These are phyloP conservation scores for Pisolithus albus DNA, from an alignment of 768 basidiomycete species.

Conservation along the genomic window DNA sequence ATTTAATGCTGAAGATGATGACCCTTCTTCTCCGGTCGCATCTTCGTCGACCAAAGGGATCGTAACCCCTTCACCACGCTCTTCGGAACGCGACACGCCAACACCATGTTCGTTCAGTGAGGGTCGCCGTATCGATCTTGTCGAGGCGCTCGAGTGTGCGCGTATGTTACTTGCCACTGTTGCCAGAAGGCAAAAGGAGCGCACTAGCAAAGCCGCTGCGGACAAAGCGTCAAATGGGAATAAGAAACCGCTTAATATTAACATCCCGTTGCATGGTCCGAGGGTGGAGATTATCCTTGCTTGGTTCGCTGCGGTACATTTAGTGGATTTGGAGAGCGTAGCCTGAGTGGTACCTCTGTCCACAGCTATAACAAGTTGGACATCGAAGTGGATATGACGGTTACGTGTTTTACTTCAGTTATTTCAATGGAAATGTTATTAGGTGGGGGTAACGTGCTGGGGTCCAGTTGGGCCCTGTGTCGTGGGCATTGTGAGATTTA, in stretches of 20 bases:
- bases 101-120: conserved; percentile 6
- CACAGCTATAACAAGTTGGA: background rate
- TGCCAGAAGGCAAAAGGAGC: conserved; percentile 52
- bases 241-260: conserved; percentile 60
- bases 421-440: background rate
- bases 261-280: conserved; percentile 80
- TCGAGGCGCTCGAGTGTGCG: conserved; percentile 55
- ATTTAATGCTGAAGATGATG: conserved; percentile 19
- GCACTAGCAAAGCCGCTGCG: conserved; percentile 43
- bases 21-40: conserved; percentile 12
- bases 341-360: conserved; percentile 12
- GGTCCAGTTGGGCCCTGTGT: background rate
- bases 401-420: background rate
- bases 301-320: conserved; percentile 77
- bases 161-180: conserved; percentile 74
- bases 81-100: conserved; percentile 18
- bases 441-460: conserved; percentile 1
- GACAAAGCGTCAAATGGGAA: conserved; percentile 40
- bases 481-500: too few relatives aligned
- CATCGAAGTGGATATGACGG: background rate
- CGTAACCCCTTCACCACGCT: conserved; percentile 15
- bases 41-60: conserved; percentile 14
- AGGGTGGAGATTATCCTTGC: conserved; percentile 81
- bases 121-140: conserved; percentile 33
- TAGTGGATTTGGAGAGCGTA: conserved; percentile 58